Percentiles rank a stretch among this genome's conserved stretches.
phyloP scores from a whole-genome alignment of 768 basidiomycete genomes.

The Tricholoma terreum region DNA sequence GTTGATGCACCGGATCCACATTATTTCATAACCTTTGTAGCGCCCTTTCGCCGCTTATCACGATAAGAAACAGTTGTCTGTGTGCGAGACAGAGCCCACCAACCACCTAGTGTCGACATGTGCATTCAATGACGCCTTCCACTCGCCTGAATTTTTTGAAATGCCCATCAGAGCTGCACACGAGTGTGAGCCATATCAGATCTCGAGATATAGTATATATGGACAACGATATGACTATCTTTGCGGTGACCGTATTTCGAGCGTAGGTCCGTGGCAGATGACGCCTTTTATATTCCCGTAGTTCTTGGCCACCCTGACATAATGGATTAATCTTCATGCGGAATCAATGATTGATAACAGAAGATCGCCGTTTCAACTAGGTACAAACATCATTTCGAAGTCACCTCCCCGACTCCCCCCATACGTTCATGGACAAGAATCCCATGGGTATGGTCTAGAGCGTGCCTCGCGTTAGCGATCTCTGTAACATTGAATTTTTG shows the following conservation, averaged over 20 bases:
- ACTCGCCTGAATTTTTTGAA: background rate
- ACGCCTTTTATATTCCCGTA: background rate
- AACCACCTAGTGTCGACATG: background rate
- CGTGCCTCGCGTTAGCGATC: conserved; percentile 53
- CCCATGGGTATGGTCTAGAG: conserved; percentile 15
- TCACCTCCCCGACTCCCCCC: too few species aligned
- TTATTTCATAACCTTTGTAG: background rate
- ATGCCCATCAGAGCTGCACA: background rate
- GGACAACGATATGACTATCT: background rate
- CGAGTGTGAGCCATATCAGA: background rate
- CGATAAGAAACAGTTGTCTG: background rate
- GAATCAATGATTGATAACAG: background rate
- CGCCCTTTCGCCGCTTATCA: background rate
- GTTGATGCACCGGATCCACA: background rate
- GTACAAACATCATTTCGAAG: background rate
- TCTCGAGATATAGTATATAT: background rate
- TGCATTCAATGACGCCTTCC: background rate
- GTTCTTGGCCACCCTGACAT: background rate
- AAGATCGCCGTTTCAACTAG: background rate
- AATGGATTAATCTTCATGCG: background rate
- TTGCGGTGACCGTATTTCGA: background rate
- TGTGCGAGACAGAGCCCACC: background rate
- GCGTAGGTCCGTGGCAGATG: background rate
- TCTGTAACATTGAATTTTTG: conserved; percentile 81
- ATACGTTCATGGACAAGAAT: background rate